Evolutionary conservation across 345 rosid genomes (phyloP), one percentile per base, ranked within the genome.

Genomic region (Cardamine resedifolia): DNA sequence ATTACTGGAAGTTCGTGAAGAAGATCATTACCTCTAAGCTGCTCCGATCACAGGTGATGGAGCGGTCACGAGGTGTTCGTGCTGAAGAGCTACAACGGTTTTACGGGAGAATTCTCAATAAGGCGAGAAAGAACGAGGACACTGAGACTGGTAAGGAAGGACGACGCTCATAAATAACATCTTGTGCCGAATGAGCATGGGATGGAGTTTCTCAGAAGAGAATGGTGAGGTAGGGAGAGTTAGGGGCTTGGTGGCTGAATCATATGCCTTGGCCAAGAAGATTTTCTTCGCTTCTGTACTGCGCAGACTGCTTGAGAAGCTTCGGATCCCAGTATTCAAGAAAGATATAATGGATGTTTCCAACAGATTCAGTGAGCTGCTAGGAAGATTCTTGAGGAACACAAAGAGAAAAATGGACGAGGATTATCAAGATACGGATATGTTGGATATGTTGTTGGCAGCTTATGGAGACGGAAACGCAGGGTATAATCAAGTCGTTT

Each of bases 1-100:
- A 66, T 38, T 66, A 66, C 59, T 66, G 33, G 48, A 66, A 66
- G 48, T 66, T 50, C 24, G 27, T 66, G 58, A 66, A 66, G 24
- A 52, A 66, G 61, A 58, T 66, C 31, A 2, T 38, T 1, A 20
- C 19, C 58, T 26, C 58, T 52, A 52, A 52, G 58, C 58, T 52
- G 34, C 34, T 52, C 10, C 58, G 58, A 15, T 34, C 58, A 24
- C 34, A 52, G 34, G 58, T 52, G 2, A 3, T 52, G 33, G 58
- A 52, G 11, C 33, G 19, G 5, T 52, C 58, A 52, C 11, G 34
- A 6, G 34, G 34, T 15, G 34, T 52, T 52, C 58, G 58, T 52
- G 58, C 58, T 52, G 34, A 52, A 52, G 58, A 52, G 19, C 34
- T 52, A 15, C 58, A 52, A 26, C 33, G 5, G 34, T 26, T 52